Percentiles rank a stretch among this genome's conserved stretches.
Conservation (phyloP, 441 rosid species). For the Adansonia madagascariensis region DNA sequence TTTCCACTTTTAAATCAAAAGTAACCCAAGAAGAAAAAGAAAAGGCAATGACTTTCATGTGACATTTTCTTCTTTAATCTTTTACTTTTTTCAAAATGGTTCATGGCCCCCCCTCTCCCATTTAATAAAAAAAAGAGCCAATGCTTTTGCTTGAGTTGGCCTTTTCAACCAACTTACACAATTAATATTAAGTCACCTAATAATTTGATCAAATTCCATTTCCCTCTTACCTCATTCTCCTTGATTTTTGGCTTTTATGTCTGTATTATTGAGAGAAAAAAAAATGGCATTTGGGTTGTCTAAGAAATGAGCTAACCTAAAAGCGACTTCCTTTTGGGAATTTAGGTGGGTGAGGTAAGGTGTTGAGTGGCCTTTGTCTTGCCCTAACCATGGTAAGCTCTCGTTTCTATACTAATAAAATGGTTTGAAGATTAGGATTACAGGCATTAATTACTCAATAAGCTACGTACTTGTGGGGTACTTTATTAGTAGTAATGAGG, state of each 20-base stretch:
- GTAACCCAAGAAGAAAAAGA: no score
- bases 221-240: not conserved
- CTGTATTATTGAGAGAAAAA: not conserved
- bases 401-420: slow-evolving; percentile 5
- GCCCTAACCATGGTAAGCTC: slow-evolving; percentile 1
- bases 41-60: not conserved
- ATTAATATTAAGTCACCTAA: not conserved
- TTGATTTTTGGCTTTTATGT: not conserved
- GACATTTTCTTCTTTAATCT: not conserved
- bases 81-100: slow-evolving; percentile 2
- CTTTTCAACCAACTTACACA: not conserved
- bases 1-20: not conserved
- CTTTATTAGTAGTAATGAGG: no score
- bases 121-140: slow-evolving; percentile 22
- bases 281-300: not conserved
- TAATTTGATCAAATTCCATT: not conserved
- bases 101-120: not conserved
- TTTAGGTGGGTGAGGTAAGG: not conserved
- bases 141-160: slow-evolving; percentile 18
- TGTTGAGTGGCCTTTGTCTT: not conserved
- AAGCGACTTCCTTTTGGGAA: not conserved
- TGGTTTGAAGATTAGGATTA: slow-evolving; percentile 37
- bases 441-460: not conserved
- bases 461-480: no score
- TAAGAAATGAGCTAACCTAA: not conserved